Evolutionary conservation across 2,329 filamentous ascomycete species (phyloP), one percentile per base, ranked within the genome.

Genomic region (Harringtonia lauricola): DNA sequence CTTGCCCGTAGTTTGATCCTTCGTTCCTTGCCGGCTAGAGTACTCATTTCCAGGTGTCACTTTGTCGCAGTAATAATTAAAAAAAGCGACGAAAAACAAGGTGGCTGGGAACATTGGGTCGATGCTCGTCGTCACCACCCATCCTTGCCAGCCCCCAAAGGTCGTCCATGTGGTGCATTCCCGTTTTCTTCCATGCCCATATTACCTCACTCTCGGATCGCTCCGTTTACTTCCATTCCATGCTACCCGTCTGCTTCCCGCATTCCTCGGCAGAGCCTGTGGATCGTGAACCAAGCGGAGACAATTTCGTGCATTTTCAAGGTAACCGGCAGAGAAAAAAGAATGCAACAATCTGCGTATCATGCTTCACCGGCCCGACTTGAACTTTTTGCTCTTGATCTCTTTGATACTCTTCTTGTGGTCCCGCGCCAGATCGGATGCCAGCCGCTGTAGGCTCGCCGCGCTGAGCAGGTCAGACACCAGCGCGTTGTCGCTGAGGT

Each of bases 401-500:
- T n/a, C 8, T 6, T 31, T 31, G n/a, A 35, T 19, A 13, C 12
- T 19, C 34, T 37, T 37, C 34, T 19, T 36, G 34, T 31, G 24
- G 15, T 37, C 29, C n/a, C 36, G 22, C 10, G 19, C n/a, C 8
- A 28, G 31, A n/a, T 39, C 38, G 10, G 18, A 21, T 19, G 35
- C 31, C 10, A 29, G 37, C 39, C 28, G n/a, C 19, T 36, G 12
- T 9, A 41, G 24, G 19, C 21, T 10, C 7, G 39, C n/a, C 8
- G 40, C 43, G n/a, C 35, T 15, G 8, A 68, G 49, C 28, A 66
- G 51, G 18, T 64, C 60, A 44, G 54, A 49, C 8, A 69, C 56
- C 8, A 57, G 51, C 1, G 62, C 62, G 43, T 70, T 70, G 30
- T 59, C 56, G 42, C 57, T 40, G 46, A 64, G 66, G 46, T 70